Base-by-base conservation (phyloP, 2,329 filamentous ascomycete species). In the Colletotrichum lini region DNA sequence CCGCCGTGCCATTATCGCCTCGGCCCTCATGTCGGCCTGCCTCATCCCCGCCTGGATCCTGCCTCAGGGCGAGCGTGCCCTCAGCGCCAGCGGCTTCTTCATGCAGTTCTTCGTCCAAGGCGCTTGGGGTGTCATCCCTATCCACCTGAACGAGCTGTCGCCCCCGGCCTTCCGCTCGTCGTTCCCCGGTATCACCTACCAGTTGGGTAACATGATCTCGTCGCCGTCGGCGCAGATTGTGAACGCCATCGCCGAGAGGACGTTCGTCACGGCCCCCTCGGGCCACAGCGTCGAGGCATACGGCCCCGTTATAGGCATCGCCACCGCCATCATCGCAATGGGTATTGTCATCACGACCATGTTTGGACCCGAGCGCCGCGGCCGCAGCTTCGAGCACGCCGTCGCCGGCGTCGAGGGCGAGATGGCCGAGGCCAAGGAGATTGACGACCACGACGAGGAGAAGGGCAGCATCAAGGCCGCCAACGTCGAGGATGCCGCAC, bases 201-300 rank as follows among this genome's bases (percentile, higher is more conserved):
- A 94, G 83, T 81, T 94, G 10, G 92, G 92, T 8, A 94, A 94
- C 84, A 91, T 94, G 86, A 90, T 93, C 63, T 92, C 90, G 1
- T 91, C 90, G 0, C 92, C 92, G 0, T 91, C 89, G 0, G 90
- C 93, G 0, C 93, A 95, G 79, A 95, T 95, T 58, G 91, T 95
- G 78, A 94, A 94, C 72, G 92, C 91, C 15, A 86, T 95, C 61
- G 86, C 93, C 1, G 92, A 95, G 77, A 87, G 83, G 54, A 86
- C 85, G 44, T 86, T 86, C 49, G 84, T 94, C 56, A 89, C 80
- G 0, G 84, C 86, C 50, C 77, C 78, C 16, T 67, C 67, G 12
- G 92, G 92, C 3, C 79, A 89, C 67, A 79, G 78, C 4, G 92
- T 90, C 1, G 88, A 93, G 61, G 92, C 91, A 0, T 95, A 95